These are phyloP conservation scores for Trichoderma sp. DNA, from an alignment of 2,329 filamentous ascomycete genomes.

Conservation along the genomic window DNA sequence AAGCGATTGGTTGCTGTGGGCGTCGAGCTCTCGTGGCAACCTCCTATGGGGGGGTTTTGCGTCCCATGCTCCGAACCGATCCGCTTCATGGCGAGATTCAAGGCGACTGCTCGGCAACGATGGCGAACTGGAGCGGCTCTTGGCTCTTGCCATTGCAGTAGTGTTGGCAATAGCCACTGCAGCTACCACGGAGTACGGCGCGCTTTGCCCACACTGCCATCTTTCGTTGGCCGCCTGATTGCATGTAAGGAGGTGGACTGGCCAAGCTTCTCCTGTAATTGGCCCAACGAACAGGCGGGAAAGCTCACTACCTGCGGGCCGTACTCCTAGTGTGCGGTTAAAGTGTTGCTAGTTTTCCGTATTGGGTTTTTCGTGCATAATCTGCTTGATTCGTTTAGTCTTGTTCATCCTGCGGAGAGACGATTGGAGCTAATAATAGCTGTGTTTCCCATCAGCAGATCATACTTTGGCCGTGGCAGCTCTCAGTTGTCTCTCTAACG, in stretches of 20 bases:
- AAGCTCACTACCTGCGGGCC: not conserved
- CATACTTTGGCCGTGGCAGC: not conserved
- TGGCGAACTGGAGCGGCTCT: not conserved
- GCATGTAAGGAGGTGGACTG: not conserved
- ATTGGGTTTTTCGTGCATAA: slow-evolving; percentile 11
- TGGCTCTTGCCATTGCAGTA: not conserved
- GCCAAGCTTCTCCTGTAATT: not conserved
- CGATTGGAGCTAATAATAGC: slow-evolving; percentile 6
- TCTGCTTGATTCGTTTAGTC: slow-evolving; percentile 7
- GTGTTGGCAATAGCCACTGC: not conserved
- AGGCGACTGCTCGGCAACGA: not conserved
- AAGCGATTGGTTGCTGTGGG: slow-evolving; percentile 4
- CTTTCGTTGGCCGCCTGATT: slow-evolving; percentile 5
- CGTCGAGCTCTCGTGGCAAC: slow-evolving; percentile 8
- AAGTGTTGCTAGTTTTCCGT: slow-evolving; percentile 2
- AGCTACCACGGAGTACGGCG: not conserved
- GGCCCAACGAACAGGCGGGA: not conserved
- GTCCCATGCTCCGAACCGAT: not conserved
- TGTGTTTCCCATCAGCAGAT: not conserved
- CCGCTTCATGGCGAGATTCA: not conserved
- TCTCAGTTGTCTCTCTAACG: not conserved
- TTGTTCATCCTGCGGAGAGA: slow-evolving; percentile 6
- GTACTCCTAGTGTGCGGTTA: slow-evolving; percentile 16
- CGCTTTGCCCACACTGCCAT: not conserved
- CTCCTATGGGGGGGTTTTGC: not conserved